Evolutionary conservation across 176 grass and related monocot species (phyloP).

Genomic region (Eleusine indica): DNA sequence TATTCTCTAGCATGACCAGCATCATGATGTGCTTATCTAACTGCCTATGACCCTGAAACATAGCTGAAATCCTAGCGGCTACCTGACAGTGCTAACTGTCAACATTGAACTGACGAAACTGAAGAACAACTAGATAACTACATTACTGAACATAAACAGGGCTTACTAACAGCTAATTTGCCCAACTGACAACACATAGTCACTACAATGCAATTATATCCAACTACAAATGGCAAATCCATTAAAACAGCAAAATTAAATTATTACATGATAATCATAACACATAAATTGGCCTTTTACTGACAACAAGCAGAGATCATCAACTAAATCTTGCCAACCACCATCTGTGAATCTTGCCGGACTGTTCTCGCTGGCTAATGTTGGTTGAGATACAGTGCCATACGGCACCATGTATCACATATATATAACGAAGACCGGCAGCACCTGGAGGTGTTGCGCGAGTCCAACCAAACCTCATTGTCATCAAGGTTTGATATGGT

Average conservation of each 20-base stretch:
- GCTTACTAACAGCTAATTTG: background rate
- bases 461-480: too few relatives aligned
- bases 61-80: background rate
- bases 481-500: too few relatives aligned
- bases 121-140: background rate
- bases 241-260: conserved; percentile 16
- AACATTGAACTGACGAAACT: background rate
- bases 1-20: background rate
- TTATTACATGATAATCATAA: background rate
- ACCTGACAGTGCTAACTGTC: background rate
- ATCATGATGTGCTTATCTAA: background rate
- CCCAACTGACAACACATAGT: background rate
- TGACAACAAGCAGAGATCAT: conserved; percentile 11
- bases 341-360: background rate
- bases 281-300: background rate
- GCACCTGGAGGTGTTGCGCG: too few relatives aligned
- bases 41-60: background rate
- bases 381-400: too few relatives aligned
- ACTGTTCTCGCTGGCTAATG: too few relatives aligned
- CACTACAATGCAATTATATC: background rate
- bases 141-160: background rate
- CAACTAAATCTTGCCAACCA: background rate
- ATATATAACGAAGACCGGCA: too few relatives aligned
- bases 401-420: too few relatives aligned
- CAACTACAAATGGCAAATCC: background rate